Evolutionary conservation across 768 basidiomycete species (phyloP).

Genomic region (Amanita rubescens): DNA sequence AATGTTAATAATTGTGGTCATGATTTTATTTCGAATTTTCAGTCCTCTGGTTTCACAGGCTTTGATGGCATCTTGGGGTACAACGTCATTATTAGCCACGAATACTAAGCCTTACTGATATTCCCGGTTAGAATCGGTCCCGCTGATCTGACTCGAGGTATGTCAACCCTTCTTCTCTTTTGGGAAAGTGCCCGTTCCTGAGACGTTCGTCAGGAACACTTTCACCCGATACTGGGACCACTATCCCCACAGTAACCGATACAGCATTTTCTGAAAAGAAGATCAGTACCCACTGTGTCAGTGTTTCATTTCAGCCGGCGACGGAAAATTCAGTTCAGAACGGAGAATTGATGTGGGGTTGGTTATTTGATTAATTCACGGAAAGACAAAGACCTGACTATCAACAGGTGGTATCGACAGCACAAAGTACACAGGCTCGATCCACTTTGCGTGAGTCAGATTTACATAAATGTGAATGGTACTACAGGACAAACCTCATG

Average conservation of each 20-base stretch:
- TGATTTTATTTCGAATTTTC: not conserved
- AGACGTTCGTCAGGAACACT: slow-evolving; percentile 22
- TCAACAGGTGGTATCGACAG: slow-evolving; percentile 35
- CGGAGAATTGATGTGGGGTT: slow-evolving; percentile 51
- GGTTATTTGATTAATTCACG: slow-evolving; percentile 13
- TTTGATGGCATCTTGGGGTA: slow-evolving; percentile 65
- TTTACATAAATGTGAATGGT: not conserved
- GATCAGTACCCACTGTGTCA: slow-evolving; percentile 35
- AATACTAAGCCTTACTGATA: slow-evolving; percentile 3
- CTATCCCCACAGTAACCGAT: slow-evolving; percentile 51
- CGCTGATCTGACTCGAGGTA: slow-evolving; percentile 42
- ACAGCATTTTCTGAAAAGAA: slow-evolving; percentile 36
- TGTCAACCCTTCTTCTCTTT: not conserved
- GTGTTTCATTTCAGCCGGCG: slow-evolving; percentile 47
- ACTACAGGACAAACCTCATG: not conserved
- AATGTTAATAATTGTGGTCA: not conserved
- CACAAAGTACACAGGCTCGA: slow-evolving; percentile 34
- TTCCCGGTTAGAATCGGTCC: slow-evolving; percentile 47
- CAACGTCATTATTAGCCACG: slow-evolving; percentile 9
- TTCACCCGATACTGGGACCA: slow-evolving; percentile 19
- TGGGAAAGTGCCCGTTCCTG: not conserved
- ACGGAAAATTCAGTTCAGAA: slow-evolving; percentile 27
- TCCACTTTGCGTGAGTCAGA: slow-evolving; percentile 33
- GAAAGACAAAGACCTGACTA: slow-evolving; percentile 9
- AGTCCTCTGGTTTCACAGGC: slow-evolving; percentile 37